Evolutionary conservation across 2,329 filamentous ascomycete genomes (phyloP).

Genomic region (Tolypocladium tundrense): DNA sequence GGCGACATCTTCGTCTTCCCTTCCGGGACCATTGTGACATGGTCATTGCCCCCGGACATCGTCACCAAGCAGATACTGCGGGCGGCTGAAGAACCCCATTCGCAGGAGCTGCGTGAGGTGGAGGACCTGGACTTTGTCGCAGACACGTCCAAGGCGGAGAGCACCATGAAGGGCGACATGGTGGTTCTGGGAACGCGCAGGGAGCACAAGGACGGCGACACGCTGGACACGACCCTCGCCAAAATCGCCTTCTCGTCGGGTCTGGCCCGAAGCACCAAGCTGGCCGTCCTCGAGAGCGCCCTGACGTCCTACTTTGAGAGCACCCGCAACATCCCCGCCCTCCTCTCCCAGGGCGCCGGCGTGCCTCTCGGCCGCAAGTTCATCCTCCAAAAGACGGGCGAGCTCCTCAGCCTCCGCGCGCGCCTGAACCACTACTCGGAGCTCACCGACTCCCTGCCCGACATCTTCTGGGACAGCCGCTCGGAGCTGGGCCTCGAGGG

Average conservation of each 20-base stretch:
- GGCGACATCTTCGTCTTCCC: conserved; percentile 95
- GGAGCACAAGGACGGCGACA: conserved; percentile 32
- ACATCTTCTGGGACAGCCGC: conserved; percentile 91
- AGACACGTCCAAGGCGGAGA: conserved; percentile 62
- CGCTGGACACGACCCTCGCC: conserved; percentile 58
- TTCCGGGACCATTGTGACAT: conserved; percentile 85
- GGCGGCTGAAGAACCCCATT: conserved; percentile 66
- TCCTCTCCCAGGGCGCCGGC: conserved; percentile 54
- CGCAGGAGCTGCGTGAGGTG: conserved; percentile 60
- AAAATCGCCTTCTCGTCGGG: conserved; percentile 97
- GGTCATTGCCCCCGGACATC: conserved; percentile 72
- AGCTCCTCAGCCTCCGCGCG: conserved; percentile 78
- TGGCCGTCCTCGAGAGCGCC: conserved; percentile 80
- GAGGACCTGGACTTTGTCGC: conserved; percentile 84
- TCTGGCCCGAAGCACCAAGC: conserved; percentile 82
- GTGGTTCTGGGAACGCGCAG: conserved; percentile 76
- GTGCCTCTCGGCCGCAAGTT: conserved; percentile 50
- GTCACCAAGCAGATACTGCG: conserved; percentile 64
- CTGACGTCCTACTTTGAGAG: conserved; percentile 78
- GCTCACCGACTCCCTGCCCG: conserved; percentile 86
- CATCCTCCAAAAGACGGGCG: conserved; percentile 87
- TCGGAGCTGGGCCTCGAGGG: conserved; percentile 84
- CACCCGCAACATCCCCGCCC: conserved; percentile 69
- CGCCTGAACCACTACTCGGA: conserved; percentile 96
- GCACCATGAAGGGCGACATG: conserved; percentile 74